Percentiles rank a stretch among this genome's conserved stretches.
These are phyloP conservation scores for Pichia sp. DNA, from an alignment of 1,139 yeast genomes.

Conservation along the genomic window DNA sequence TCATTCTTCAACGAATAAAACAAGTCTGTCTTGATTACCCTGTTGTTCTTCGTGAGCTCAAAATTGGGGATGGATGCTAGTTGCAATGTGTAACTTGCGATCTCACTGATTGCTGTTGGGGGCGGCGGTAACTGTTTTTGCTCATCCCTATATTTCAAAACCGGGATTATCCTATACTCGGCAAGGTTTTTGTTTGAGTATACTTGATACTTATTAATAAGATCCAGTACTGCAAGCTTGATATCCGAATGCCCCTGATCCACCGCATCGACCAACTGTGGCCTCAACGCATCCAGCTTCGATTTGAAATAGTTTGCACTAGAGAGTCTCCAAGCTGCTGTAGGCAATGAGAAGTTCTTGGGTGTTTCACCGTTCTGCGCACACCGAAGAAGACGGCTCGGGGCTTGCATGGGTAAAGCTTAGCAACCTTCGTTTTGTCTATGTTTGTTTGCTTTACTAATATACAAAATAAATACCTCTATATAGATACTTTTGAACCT, in stretches of 20 bases:
- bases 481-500: not conserved
- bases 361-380: not conserved
- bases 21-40: not conserved
- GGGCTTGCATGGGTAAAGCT: not conserved
- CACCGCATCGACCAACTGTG: not conserved
- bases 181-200: not conserved
- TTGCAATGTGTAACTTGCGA: constrained; percentile 4
- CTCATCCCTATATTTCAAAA: not conserved
- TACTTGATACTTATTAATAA: constrained; percentile 3
- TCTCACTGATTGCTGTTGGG: not conserved
- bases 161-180: not conserved
- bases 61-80: constrained; percentile 1
- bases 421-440: not conserved
- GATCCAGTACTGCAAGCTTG: not conserved
- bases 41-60: constrained; percentile 6
- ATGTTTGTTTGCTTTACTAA: not conserved
- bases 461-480: not conserved
- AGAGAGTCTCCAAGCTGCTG: not conserved
- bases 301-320: not conserved
- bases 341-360: not conserved
- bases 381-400: not conserved
- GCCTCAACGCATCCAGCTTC: not conserved
- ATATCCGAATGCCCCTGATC: not conserved
- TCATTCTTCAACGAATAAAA: not conserved
- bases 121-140: constrained; percentile 2